A percentile compares a stretch with the other conserved stretches of the same genome.
These are phyloP conservation scores for Chlorella sp. DNA, from an alignment of 139 green algal genomes.

Conservation along the genomic window DNA sequence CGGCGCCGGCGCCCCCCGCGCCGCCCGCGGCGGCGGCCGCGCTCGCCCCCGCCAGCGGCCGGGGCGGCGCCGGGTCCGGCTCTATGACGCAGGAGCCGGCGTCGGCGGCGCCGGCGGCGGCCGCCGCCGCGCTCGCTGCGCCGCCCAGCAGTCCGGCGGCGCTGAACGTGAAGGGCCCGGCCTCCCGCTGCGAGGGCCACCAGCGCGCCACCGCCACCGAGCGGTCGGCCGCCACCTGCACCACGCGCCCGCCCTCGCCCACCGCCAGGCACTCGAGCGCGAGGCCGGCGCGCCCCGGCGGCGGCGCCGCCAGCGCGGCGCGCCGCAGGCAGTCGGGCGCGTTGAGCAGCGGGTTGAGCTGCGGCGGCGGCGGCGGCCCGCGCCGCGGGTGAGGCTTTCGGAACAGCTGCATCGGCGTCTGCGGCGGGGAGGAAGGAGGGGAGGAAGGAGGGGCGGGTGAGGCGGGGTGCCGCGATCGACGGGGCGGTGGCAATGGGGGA, in stretches of 20 bases:
- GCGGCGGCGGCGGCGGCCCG: slow-evolving; percentile 38
- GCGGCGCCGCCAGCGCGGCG: slow-evolving; percentile 24
- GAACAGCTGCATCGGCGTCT: slow-evolving; percentile 90
- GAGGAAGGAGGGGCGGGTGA: no score
- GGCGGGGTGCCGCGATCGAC: no score
- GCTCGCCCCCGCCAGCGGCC: slow-evolving; percentile 39
- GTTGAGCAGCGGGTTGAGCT: slow-evolving; percentile 45
- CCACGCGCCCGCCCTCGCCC: slow-evolving; percentile 31
- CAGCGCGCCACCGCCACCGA: slow-evolving; percentile 16
- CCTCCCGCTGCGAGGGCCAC: slow-evolving; percentile 6
- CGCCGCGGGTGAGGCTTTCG: slow-evolving; percentile 33
- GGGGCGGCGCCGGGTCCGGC: slow-evolving; percentile 32
- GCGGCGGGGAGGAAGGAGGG: no score
- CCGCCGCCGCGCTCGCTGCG: no score
- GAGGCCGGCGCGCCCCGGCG: slow-evolving; percentile 11
- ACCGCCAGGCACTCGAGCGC: slow-evolving; percentile 31
- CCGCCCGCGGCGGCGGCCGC: slow-evolving; percentile 27
- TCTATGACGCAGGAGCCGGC: slow-evolving; percentile 31
- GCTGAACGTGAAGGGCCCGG: slow-evolving; percentile 46
- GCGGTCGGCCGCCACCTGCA: slow-evolving; percentile 38
- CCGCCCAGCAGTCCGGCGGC: slow-evolving; percentile 12
- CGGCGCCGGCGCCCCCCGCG: background rate
- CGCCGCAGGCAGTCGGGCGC: slow-evolving; percentile 41
- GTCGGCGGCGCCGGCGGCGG: slow-evolving; percentile 17
- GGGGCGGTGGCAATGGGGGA: no score